Conservation (phyloP, 768 basidiomycete species). For the Coprinellus micaceus region DNA sequence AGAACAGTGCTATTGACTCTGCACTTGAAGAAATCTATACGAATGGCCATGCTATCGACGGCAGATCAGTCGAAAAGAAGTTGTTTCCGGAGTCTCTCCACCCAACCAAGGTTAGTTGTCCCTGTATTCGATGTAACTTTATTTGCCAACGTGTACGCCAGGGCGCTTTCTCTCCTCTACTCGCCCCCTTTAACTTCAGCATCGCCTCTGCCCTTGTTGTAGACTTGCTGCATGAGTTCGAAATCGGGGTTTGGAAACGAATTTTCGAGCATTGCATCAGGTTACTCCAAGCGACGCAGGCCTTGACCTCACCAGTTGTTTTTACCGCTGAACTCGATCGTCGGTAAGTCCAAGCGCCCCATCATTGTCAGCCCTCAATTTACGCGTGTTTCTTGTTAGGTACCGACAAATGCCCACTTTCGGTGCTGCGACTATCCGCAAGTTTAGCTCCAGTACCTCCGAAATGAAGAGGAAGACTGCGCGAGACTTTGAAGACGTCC, state of each 20-base stretch:
- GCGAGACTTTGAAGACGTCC: slow-evolving; percentile 30
- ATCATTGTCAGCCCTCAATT: neutral
- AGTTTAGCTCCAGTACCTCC: slow-evolving; percentile 23
- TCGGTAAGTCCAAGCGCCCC: slow-evolving; percentile 17
- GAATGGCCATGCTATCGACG: too few relatives aligned
- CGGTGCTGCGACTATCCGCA: slow-evolving; percentile 18
- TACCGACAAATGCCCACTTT: too few relatives aligned
- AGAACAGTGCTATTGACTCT: too few relatives aligned
- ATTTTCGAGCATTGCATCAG: slow-evolving; percentile 34
- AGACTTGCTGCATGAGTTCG: slow-evolving; percentile 36
- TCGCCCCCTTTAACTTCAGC: slow-evolving; percentile 13
- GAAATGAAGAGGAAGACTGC: slow-evolving; percentile 25
- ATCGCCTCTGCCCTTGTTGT: slow-evolving; percentile 18
- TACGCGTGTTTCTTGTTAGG: slow-evolving; percentile 11
- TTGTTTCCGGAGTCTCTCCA: too few relatives aligned
- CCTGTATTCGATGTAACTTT: too few relatives aligned
- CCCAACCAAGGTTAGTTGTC: too few relatives aligned
- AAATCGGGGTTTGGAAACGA: slow-evolving; percentile 35
- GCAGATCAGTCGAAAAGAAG: too few relatives aligned
- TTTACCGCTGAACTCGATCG: slow-evolving; percentile 19
- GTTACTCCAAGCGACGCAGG: slow-evolving; percentile 25
- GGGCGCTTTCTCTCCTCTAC: neutral
- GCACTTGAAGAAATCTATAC: too few relatives aligned
- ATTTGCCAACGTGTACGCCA: neutral
- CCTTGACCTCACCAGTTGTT: slow-evolving; percentile 9